These are phyloP conservation scores for Eucalyptus regnans DNA, from an alignment of 345 rosid species.

Conservation along the genomic window DNA sequence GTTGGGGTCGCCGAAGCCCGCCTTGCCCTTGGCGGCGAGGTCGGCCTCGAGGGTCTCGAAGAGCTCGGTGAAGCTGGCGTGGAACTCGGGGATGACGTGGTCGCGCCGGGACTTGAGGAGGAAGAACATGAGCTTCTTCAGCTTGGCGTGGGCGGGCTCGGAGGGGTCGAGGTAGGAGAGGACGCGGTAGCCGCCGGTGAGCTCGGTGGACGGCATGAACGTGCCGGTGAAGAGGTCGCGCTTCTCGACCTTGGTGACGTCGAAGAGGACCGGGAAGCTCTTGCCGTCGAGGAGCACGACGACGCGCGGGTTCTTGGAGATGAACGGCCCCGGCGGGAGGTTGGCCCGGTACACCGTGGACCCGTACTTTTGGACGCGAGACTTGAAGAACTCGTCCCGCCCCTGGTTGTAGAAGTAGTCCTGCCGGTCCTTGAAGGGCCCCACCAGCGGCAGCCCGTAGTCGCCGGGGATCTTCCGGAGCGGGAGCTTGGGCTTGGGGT, in stretches of 20 bases:
- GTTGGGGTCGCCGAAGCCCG: constrained; percentile 20
- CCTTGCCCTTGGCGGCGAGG: constrained; percentile 49
- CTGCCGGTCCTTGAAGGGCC: constrained; percentile 67
- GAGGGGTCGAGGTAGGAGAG: constrained; percentile 83
- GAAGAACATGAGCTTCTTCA: constrained; percentile 56
- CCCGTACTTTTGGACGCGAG: constrained; percentile 42
- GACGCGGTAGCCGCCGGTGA: constrained; percentile 81
- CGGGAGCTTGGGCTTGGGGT: constrained; percentile 20
- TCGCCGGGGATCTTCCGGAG: constrained; percentile 57
- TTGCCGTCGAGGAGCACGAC: constrained; percentile 78
- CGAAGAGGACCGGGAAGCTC: constrained; percentile 85
- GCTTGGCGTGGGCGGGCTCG: constrained; percentile 62
- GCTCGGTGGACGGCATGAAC: constrained; percentile 70
- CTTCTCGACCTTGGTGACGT: constrained; percentile 71
- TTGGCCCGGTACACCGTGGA: constrained; percentile 65
- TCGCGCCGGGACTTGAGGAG: constrained; percentile 46
- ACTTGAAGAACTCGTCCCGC: constrained; percentile 61
- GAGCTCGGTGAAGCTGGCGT: constrained; percentile 24
- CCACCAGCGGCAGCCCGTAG: constrained; percentile 60
- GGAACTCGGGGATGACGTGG: constrained; percentile 68
- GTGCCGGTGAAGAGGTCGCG: constrained; percentile 81
- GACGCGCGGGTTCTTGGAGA: constrained; percentile 50
- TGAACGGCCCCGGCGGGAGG: constrained; percentile 81
- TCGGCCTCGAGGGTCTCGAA: constrained; percentile 50
- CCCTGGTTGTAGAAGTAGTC: constrained; percentile 75